Evolutionary conservation across 345 rosid species (phyloP), one percentile per base, ranked within the genome.

Genomic region (Citrus australasica): DNA sequence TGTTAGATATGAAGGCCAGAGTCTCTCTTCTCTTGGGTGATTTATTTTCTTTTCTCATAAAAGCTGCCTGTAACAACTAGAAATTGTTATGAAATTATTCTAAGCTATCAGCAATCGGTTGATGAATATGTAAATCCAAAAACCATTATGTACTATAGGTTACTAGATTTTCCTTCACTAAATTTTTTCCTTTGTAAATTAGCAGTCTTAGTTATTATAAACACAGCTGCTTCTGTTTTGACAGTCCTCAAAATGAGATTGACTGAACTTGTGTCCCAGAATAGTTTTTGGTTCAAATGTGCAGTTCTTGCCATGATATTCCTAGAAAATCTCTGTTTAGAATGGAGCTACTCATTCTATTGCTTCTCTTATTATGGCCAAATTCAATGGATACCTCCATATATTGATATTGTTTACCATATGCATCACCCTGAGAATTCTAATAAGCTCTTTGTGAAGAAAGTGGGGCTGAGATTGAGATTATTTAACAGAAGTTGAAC

Each of bases 291-390:
- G 28, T 75, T 48, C 59, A 9, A 16, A n/a, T 66, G 64, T n/a
- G 22, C 9, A 4, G 55, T 67, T 56, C 17, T 27, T 75, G 46
- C 60, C 64, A 6, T n/a, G 33, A 64, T 46, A 21, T 30, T 38
- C 51, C 28, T 19, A 66, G 40, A 42, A 53, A 76, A 28, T 42
- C 30, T 51, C 67, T 24, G 55, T 24, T 73, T 60, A n/a, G 48
- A 58, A 37, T 55, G 33, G 27, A 19, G 14, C 76, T 14, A 35
- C 5, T n/a, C 22, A 35, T 73, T 73, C 6, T 73, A 22, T 37
- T 59, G 53, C 66, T 33, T 73, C 76, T 35, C 76, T 59, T 73
- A 17, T 35, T 59, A 25, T 14, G 65, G 71, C n/a, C 63, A 48
- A 56, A 76, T 55, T 67, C 64, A 24, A n/a, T 46, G 51, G 38